Evolutionary conservation across 768 basidiomycete genomes (phyloP).

Genomic region (Boletus rubropictus): DNA sequence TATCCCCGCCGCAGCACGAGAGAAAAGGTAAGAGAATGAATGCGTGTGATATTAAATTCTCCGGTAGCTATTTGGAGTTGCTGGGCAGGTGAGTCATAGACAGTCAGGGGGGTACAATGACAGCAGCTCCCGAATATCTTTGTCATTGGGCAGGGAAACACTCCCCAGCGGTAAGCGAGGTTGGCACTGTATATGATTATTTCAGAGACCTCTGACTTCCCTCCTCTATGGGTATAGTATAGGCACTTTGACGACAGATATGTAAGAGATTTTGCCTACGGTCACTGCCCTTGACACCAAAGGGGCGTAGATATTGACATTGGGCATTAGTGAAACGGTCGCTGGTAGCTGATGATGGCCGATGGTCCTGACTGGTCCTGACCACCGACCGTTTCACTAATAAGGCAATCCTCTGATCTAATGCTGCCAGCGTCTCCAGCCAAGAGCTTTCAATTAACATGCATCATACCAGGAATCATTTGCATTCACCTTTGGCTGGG

Average conservation of each 20-base stretch:
- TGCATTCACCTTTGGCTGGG: no score
- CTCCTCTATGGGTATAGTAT: constrained; percentile 38
- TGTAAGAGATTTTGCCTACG: constrained; percentile 30
- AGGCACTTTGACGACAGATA: constrained; percentile 24
- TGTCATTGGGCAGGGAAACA: constrained; percentile 42
- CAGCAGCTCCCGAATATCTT: constrained; percentile 36
- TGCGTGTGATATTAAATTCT: constrained; percentile 34
- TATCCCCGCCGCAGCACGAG: constrained; percentile 30
- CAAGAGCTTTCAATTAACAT: constrained; percentile 14
- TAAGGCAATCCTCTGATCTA: constrained; percentile 63
- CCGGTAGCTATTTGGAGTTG: constrained; percentile 45
- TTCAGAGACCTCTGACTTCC: constrained; percentile 7
- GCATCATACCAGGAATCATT: no score
- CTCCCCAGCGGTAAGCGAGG: constrained; percentile 34
- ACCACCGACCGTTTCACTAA: no score
- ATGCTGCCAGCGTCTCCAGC: constrained; percentile 56
- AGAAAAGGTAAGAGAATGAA: neutral
- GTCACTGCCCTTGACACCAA: constrained; percentile 42
- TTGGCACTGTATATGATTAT: constrained; percentile 23
- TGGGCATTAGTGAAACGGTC: no score
- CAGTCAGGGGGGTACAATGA: constrained; percentile 38
- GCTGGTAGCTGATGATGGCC: no score
- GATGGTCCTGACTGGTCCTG: no score
- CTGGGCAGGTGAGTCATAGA: constrained; percentile 39
- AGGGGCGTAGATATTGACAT: constrained; percentile 61